Evolutionary conservation across 495 filamentous ascomycete genomes (phyloP), one percentile per base, ranked within the genome.

Genomic region (Umbilicaria muhlenbergii): DNA sequence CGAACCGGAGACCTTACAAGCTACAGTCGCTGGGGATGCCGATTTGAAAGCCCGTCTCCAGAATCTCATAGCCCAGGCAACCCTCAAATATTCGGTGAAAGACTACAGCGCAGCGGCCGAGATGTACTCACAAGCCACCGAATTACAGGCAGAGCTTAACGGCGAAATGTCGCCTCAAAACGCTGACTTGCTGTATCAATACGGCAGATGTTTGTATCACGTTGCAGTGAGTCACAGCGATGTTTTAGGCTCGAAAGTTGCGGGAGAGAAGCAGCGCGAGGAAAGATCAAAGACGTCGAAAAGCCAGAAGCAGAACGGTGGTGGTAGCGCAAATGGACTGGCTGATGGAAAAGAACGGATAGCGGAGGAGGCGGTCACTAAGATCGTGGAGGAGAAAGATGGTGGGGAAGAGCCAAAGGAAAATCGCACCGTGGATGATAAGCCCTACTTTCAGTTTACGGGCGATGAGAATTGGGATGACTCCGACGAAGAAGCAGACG

Each of bases 191-290:
- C 75, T 96, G 13, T 99, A 86, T 59, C 73, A 81, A 42, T 99
- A 99, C 63, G 91, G 92, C 14, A 83, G 88, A 54, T 80, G 83
- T 34, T 69, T 96, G 13, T 94, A 91, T 69, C 83, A 89, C 55
- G 82, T 94, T 44, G 91, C 87, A 15, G 80, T 95, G 51, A 81
- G 74, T 60, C 94, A 91, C 56, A 94, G 85, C 55, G 89, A 95
- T 58, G 89, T 98, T 21, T 70, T 98, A 31, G 91, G 91, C 47
- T 80, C 78, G 8, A 83, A 81, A 54, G 78, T 88, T 0, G 74
- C 80, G 7, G 67, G 68, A 2, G 78, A 83, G 40, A 77, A 50
- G 51, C 52, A 12, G 54, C 15, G 42, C 19, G 37, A 43, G 31
- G 16, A 28, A 1, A 28, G 5, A 34, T 50, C 56, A 19, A 55